A percentile compares a stretch with the other conserved stretches of the same genome.
Evolutionary conservation across 2,329 filamentous ascomycete genomes (phyloP).

Genomic region (Periglandula ipomoeae): DNA sequence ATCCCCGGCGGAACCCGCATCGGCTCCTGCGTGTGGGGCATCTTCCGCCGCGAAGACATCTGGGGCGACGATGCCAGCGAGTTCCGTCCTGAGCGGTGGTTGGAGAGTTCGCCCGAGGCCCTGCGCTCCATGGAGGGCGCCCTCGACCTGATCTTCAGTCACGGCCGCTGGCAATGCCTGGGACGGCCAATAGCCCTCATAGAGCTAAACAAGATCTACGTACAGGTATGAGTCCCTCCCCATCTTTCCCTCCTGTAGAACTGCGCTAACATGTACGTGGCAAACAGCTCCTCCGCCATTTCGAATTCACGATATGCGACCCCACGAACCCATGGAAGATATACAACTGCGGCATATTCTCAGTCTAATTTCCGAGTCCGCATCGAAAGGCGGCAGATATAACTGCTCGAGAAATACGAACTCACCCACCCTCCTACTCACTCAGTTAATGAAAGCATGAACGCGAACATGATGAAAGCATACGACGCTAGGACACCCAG

Average conservation of each 20-base stretch:
- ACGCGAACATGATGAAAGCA: neutral
- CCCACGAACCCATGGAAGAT: slow-evolving; percentile 5
- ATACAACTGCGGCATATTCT: slow-evolving; percentile 5
- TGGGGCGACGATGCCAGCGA: slow-evolving; percentile 25
- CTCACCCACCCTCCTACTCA: too few species aligned
- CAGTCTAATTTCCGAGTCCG: neutral
- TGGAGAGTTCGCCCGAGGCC: slow-evolving; percentile 23
- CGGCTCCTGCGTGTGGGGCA: slow-evolving; percentile 20
- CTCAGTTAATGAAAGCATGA: too few species aligned
- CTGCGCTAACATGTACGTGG: neutral
- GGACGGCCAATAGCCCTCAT: slow-evolving; percentile 22
- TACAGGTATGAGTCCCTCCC: slow-evolving; percentile 21
- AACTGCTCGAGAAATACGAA: too few species aligned
- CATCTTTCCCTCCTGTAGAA: neutral
- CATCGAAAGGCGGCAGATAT: neutral
- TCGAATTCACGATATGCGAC: slow-evolving; percentile 8
- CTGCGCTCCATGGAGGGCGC: slow-evolving; percentile 23
- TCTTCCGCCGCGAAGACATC: slow-evolving; percentile 21
- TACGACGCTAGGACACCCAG: neutral
- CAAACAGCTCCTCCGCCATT: slow-evolving; percentile 7
- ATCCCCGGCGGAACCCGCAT: slow-evolving; percentile 22
- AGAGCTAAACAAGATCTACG: slow-evolving; percentile 21
- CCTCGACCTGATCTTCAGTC: slow-evolving; percentile 17
- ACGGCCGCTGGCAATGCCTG: slow-evolving; percentile 22
- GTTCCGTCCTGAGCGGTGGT: slow-evolving; percentile 27